Evolutionary conservation across 2,329 filamentous ascomycete genomes (phyloP).

Genomic region (Cadophora malorum): DNA sequence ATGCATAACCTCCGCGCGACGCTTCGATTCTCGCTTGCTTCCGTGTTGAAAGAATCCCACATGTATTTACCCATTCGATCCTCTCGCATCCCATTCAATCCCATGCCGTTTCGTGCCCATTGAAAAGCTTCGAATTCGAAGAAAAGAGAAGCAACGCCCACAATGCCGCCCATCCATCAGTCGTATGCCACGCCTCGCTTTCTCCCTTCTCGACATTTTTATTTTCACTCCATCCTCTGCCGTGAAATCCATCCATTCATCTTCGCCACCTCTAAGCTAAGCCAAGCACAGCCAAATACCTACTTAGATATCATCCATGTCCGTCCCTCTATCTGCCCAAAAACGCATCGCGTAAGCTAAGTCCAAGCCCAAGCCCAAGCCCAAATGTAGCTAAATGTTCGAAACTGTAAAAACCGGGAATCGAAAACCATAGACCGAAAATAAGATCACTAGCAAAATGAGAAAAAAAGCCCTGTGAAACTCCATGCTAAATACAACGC

Average conservation of each 20-base stretch:
- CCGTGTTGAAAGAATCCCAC: neutral
- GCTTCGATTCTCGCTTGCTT: neutral
- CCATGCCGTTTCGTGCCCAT: neutral
- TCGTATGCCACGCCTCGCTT: neutral
- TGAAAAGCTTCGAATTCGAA: neutral
- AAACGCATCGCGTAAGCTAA: neutral
- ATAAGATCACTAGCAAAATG: neutral
- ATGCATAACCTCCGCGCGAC: neutral
- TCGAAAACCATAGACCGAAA: neutral
- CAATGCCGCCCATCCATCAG: neutral
- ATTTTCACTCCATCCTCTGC: neutral
- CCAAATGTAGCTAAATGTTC: neutral
- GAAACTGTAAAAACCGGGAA: neutral
- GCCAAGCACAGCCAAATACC: slow-evolving; percentile 5
- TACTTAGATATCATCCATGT: neutral
- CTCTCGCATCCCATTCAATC: too few species aligned
- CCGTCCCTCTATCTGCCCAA: neutral
- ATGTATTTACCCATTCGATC: neutral
- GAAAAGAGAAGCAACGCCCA: slow-evolving; percentile 7
- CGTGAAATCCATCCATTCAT: neutral
- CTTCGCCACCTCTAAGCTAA: neutral
- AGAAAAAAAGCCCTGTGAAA: slow-evolving; percentile 9
- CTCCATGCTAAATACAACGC: slow-evolving; percentile 26
- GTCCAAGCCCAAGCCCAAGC: neutral
- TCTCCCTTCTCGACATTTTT: neutral